Conservation (phyloP, 2,329 filamentous ascomycete species). For the Didymella arachidicola region DNA sequence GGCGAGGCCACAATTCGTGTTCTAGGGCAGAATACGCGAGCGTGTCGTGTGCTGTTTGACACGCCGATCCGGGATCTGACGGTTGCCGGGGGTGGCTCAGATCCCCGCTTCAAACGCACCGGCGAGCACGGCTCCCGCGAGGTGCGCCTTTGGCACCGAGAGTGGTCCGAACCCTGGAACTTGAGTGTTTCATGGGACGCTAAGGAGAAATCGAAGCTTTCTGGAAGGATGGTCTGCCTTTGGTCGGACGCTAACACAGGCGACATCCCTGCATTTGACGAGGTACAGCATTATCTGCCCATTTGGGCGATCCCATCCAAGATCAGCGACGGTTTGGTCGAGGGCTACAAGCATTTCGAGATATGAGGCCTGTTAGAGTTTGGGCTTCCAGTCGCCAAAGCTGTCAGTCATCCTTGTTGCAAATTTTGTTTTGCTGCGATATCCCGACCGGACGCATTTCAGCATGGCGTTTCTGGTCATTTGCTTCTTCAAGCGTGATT, state of each 20-base stretch:
- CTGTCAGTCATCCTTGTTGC: constrained; percentile 34
- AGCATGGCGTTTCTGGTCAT: constrained; percentile 40
- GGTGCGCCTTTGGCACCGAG: constrained; percentile 81
- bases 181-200: constrained; percentile 74
- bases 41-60: constrained; percentile 77
- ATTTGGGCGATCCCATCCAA: constrained; percentile 82
- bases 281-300: constrained; percentile 78
- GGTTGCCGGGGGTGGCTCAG: constrained; percentile 68
- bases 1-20: constrained; percentile 70
- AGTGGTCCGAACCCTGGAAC: constrained; percentile 78
- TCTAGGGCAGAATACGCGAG: constrained; percentile 76
- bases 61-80: constrained; percentile 69
- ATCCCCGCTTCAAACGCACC: constrained; percentile 70
- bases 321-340: constrained; percentile 77
- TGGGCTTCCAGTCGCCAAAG: constrained; percentile 31
- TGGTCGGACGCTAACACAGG: constrained; percentile 88
- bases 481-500: constrained; percentile 36
- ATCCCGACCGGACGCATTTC: constrained; percentile 44
- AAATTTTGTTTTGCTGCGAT: constrained; percentile 44
- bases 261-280: constrained; percentile 82
- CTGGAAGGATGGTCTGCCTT: constrained; percentile 75
- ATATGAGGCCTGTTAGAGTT: constrained; percentile 28
- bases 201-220: constrained; percentile 43
- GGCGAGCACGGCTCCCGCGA: constrained; percentile 70
- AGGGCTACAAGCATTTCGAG: constrained; percentile 74